A percentile compares a stretch with the other conserved stretches of the same genome.
These are phyloP conservation scores for Penicillium thymicola DNA, from an alignment of 2,329 filamentous ascomycete genomes.

Conservation along the genomic window DNA sequence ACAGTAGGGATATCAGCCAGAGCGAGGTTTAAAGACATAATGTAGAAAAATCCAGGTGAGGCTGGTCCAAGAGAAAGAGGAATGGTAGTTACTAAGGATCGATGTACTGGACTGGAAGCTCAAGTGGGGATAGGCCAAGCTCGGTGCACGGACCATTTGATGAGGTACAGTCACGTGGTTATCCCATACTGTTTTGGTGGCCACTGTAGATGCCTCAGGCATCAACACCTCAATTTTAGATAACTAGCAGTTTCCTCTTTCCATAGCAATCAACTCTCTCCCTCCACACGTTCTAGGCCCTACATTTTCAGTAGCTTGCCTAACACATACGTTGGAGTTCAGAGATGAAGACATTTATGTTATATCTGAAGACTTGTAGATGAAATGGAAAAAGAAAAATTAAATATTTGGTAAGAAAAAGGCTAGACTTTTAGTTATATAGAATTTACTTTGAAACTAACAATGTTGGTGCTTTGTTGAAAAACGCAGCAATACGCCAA, in stretches of 20 bases:
- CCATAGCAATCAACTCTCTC: too few species aligned
- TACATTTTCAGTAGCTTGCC: too few species aligned
- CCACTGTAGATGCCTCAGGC: too few species aligned
- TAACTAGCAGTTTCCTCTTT: too few species aligned
- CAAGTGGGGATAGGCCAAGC: not conserved
- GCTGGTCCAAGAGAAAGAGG: not conserved
- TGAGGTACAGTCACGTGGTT: not conserved
- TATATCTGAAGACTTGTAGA: too few species aligned
- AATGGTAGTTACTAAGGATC: not conserved
- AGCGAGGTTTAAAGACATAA: slow-evolving; percentile 23
- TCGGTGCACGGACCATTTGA: not conserved
- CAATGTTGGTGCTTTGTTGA: not conserved
- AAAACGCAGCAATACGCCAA: not conserved
- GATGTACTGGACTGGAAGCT: not conserved
- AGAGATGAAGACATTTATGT: not conserved
- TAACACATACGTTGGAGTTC: not conserved
- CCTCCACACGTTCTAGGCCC: too few species aligned
- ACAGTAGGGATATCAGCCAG: slow-evolving; percentile 41
- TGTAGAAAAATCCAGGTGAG: not conserved
- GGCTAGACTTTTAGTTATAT: too few species aligned
- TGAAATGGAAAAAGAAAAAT: too few species aligned
- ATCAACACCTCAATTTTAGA: too few species aligned
- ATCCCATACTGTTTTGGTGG: too few species aligned
- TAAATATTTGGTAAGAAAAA: not conserved
- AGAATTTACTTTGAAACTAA: not conserved